phyloP scores from a whole-genome alignment of 2,329 filamentous ascomycete genomes.

The Phaeosphaeria sp. region DNA sequence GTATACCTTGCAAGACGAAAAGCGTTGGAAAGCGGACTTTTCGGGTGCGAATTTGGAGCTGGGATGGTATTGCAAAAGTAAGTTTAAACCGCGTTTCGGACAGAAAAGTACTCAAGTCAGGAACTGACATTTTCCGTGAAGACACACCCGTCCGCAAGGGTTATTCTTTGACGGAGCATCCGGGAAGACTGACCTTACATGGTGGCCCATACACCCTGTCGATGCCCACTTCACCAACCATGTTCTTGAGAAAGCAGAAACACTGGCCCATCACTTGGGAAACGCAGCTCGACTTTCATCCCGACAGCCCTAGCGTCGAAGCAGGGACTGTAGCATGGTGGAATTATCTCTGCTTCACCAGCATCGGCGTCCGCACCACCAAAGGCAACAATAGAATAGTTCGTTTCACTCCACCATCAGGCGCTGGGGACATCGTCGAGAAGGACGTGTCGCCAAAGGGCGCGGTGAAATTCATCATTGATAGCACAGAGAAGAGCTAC shows the following conservation, averaged over 20 bases:
- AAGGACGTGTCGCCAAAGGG: constrained; percentile 12
- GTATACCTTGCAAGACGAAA: constrained; percentile 13
- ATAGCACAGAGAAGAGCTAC: constrained; percentile 17
- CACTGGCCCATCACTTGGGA: constrained; percentile 53
- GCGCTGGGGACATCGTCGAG: constrained; percentile 17
- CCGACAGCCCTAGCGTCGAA: constrained; percentile 54
- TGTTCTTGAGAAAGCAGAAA: constrained; percentile 63
- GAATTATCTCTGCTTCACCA: constrained; percentile 57
- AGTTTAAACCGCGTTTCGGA: no score
- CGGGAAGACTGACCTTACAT: constrained; percentile 56
- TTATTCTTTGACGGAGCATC: constrained; percentile 56
- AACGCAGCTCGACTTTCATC: constrained; percentile 56
- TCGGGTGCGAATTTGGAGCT: constrained; percentile 7
- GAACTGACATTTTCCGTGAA: constrained; percentile 52
- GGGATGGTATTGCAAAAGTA: constrained; percentile 24
- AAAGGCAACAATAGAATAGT: constrained; percentile 4
- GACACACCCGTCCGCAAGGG: constrained; percentile 58
- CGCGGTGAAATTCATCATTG: constrained; percentile 24
- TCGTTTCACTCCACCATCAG: constrained; percentile 8
- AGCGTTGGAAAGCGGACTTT: constrained; percentile 17
- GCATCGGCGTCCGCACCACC: constrained; percentile 47
- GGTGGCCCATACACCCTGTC: constrained; percentile 62
- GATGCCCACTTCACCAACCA: constrained; percentile 58
- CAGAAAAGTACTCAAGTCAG: constrained; percentile 28
- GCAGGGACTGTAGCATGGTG: constrained; percentile 63